A percentile compares a stretch with the other conserved stretches of the same genome.
These are phyloP conservation scores for Polyporus tsugae DNA, from an alignment of 1,284 basidiomycete genomes.

Conservation along the genomic window DNA sequence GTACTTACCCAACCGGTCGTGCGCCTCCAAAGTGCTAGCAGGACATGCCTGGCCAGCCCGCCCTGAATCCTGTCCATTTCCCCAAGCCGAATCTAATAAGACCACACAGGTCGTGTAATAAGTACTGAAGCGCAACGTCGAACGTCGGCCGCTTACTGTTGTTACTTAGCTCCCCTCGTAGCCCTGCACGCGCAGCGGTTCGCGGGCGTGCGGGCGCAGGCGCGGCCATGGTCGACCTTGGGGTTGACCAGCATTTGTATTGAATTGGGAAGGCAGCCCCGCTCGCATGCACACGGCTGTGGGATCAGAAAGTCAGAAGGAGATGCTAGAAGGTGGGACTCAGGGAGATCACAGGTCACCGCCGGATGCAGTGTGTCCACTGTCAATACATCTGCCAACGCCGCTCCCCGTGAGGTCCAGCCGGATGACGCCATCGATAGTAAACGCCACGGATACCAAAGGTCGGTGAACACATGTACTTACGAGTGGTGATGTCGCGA, in stretches of 20 bases:
- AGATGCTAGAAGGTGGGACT: constrained; percentile 9
- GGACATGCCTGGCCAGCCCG: no score
- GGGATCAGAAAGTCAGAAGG: constrained; percentile 16
- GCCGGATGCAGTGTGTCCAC: neutral
- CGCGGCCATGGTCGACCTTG: neutral
- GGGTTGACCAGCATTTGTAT: neutral
- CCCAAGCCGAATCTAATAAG: no score
- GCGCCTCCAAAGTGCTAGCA: no score
- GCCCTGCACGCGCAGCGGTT: neutral
- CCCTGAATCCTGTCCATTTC: no score
- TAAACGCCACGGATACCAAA: neutral
- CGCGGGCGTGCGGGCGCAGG: neutral
- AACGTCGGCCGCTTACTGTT: neutral
- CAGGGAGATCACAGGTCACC: neutral
- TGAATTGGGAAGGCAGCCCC: neutral
- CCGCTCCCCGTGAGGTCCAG: neutral
- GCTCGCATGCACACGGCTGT: neutral
- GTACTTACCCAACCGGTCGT: no score
- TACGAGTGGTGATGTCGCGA: neutral
- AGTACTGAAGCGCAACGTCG: neutral
- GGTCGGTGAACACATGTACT: neutral
- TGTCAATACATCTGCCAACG: neutral
- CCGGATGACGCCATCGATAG: neutral
- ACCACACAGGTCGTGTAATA: neutral
- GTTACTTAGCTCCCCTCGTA: neutral